A percentile compares a stretch with the other conserved stretches of the same genome.
Conservation (phyloP, 1,284 basidiomycete genomes). For the Fomitopsis palustris region DNA sequence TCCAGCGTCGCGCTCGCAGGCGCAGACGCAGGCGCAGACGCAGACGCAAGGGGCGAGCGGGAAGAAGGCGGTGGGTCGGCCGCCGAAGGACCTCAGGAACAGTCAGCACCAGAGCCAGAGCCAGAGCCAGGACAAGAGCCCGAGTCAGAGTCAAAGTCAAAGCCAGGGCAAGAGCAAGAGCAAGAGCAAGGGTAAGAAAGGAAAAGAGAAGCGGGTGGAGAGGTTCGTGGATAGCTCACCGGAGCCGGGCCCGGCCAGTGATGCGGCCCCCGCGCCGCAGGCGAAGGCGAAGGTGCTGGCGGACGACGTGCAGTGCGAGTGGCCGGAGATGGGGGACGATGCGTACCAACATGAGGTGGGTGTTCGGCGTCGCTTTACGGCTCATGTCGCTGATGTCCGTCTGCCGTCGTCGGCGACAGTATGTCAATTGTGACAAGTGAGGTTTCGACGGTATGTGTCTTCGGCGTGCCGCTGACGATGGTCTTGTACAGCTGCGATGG, state of each 20-base stretch:
- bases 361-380: neutral
- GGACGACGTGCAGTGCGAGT: slow-evolving; percentile 1
- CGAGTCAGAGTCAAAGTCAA: neutral
- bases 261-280: neutral
- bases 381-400: neutral
- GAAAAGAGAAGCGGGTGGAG: neutral
- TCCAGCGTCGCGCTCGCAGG: neutral
- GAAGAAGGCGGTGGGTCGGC: neutral
- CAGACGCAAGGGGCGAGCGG: neutral
- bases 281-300: neutral
- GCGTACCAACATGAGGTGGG: slow-evolving; percentile 13
- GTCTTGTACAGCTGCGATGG: slow-evolving; percentile 26
- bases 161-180: neutral
- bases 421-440: slow-evolving; percentile 16
- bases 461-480: neutral
- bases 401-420: slow-evolving; percentile 3
- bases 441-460: neutral
- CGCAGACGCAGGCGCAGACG: neutral
- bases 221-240: neutral
- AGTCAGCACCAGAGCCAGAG: neutral
- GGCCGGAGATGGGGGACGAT: slow-evolving; percentile 10
- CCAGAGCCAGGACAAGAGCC: neutral
- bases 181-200: neutral
- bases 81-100: neutral
- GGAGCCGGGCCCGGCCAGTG: neutral